Percentiles rank a stretch among this genome's conserved stretches.
Conservation (phyloP, 805 yeast species). For the Trichomonascus vanleenenianus region DNA sequence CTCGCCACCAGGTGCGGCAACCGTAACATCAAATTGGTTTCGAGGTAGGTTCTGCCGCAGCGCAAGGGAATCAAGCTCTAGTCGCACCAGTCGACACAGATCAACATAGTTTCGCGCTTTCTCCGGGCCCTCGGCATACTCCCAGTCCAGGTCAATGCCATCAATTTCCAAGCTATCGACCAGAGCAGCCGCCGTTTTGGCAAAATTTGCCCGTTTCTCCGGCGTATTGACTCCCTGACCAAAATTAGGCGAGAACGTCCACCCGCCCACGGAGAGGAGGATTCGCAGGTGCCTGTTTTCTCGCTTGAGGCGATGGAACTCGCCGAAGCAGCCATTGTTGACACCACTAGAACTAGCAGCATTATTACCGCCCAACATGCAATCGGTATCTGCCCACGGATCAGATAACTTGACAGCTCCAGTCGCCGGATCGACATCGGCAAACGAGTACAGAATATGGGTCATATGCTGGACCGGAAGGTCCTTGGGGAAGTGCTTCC, state of each 20-base stretch:
- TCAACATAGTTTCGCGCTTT: constrained; percentile 41
- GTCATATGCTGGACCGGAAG: constrained; percentile 52
- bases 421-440: constrained; percentile 44
- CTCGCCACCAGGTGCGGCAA: constrained; percentile 69
- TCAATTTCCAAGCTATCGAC: constrained; percentile 61
- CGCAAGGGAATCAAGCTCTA: constrained; percentile 36
- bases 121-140: constrained; percentile 51
- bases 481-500: constrained; percentile 51
- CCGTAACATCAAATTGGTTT: constrained; percentile 42
- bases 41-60: constrained; percentile 15
- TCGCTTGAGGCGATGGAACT: constrained; percentile 41
- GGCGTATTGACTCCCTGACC: constrained; percentile 36
- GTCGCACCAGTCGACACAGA: constrained; percentile 37
- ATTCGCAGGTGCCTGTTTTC: constrained; percentile 40
- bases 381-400: constrained; percentile 51
- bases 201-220: constrained; percentile 38
- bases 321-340: constrained; percentile 41
- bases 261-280: constrained; percentile 80
- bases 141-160: constrained; percentile 95
- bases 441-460: constrained; percentile 73
- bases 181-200: constrained; percentile 38
- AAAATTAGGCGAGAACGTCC: constrained; percentile 47
- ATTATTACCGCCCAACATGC: constrained; percentile 14
- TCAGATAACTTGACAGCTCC: constrained; percentile 55
- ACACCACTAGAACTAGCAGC: neutral